These are phyloP conservation scores for Cordia subcordata DNA, from an alignment of 257 asterid genomes.

Conservation along the genomic window DNA sequence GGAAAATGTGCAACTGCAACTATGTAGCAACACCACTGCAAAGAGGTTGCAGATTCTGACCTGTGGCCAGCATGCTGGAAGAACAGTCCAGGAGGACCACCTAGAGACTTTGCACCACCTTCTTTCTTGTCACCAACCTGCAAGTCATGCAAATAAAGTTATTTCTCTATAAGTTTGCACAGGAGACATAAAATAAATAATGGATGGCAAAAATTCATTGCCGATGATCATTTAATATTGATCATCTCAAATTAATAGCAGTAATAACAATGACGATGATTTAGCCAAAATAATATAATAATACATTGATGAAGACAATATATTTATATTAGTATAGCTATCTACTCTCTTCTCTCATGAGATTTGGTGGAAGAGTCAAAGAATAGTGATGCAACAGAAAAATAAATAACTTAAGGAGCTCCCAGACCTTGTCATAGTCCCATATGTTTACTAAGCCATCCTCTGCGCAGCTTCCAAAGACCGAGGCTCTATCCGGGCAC, in stretches of 20 bases:
- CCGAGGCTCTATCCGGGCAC: constrained; percentile 87
- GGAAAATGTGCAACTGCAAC: not conserved
- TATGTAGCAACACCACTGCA: not conserved
- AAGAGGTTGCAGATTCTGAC: constrained; percentile 33
- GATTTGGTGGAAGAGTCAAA: too few relatives aligned
- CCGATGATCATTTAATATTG: too few relatives aligned
- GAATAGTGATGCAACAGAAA: too few relatives aligned
- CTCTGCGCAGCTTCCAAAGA: constrained; percentile 96
- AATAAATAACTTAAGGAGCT: not conserved
- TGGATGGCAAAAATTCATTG: too few relatives aligned
- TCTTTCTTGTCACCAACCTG: constrained; percentile 73
- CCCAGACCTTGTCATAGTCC: constrained; percentile 82
- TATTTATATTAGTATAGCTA: too few relatives aligned
- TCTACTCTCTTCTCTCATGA: too few relatives aligned
- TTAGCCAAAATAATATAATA: too few relatives aligned
- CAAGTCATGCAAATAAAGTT: constrained; percentile 6
- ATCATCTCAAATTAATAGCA: too few relatives aligned
- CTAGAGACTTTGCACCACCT: constrained; percentile 42
- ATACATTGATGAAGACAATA: too few relatives aligned
- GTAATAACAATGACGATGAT: too few relatives aligned
- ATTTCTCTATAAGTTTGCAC: not conserved
- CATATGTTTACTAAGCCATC: constrained; percentile 90
- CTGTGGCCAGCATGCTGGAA: constrained; percentile 99
- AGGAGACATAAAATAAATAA: too few relatives aligned
- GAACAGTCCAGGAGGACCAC: constrained; percentile 78